A percentile compares a stretch with the other conserved stretches of the same genome.
These are phyloP conservation scores for Porcisia deanei DNA, from an alignment of 208 protist genomes.

Conservation along the genomic window DNA sequence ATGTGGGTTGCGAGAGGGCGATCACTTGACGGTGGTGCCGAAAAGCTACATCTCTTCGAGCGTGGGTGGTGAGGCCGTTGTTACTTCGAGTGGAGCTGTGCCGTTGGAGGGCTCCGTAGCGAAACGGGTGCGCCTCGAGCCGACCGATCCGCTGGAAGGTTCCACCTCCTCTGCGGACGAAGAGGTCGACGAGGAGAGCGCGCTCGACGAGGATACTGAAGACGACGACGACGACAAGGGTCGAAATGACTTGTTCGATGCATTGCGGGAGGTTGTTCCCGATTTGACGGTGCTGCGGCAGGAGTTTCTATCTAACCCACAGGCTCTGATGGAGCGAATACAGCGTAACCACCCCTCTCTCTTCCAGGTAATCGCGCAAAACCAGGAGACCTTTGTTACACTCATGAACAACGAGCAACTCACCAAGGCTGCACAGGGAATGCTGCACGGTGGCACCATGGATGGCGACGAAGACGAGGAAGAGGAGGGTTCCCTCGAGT, in stretches of 20 bases:
- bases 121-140: slow-evolving; percentile 6
- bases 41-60: slow-evolving; percentile 19
- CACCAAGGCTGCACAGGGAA: slow-evolving; percentile 39
- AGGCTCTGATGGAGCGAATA: slow-evolving; percentile 73
- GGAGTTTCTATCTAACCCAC: slow-evolving; percentile 72
- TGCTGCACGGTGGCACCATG: slow-evolving; percentile 27
- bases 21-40: slow-evolving; percentile 56
- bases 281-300: slow-evolving; percentile 81
- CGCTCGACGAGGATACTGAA: slow-evolving; percentile 7
- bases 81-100: background rate
- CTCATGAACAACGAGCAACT: slow-evolving; percentile 81
- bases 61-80: background rate
- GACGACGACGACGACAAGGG: slow-evolving; percentile 30
- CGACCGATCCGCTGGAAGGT: background rate
- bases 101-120: background rate
- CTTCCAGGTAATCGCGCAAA: slow-evolving; percentile 75
- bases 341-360: slow-evolving; percentile 67
- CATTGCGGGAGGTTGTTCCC: slow-evolving; percentile 56
- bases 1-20: slow-evolving; percentile 71
- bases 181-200: slow-evolving; percentile 6
- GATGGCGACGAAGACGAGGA: slow-evolving; percentile 19
- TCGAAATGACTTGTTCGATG: slow-evolving; percentile 48
- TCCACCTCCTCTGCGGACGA: background rate
- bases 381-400: slow-evolving; percentile 76
- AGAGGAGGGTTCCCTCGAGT: slow-evolving; percentile 22